Evolutionary conservation across 371 early-diverging fungal species (phyloP).

Genomic region (Mortierella sp.): DNA sequence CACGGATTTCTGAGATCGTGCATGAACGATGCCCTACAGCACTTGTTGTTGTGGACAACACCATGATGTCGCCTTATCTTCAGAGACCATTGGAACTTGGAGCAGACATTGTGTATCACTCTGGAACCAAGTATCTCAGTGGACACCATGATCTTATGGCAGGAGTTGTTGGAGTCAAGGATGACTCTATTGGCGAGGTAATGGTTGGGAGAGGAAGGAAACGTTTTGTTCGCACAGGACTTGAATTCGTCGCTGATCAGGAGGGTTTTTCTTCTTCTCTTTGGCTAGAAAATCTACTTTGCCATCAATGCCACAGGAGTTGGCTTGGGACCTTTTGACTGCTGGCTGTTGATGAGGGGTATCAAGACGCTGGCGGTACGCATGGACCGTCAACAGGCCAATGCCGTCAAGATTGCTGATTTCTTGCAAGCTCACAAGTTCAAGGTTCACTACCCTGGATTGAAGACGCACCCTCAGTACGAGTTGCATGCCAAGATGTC

Average conservation of each 20-base stretch:
- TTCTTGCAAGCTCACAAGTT: constrained; percentile 82
- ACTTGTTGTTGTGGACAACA: constrained; percentile 92
- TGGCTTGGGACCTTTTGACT: constrained; percentile 88
- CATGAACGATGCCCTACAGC: constrained; percentile 76
- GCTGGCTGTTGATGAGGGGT: constrained; percentile 87
- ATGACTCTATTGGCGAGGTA: constrained; percentile 77
- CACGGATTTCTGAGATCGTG: constrained; percentile 74
- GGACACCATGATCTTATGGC: constrained; percentile 97
- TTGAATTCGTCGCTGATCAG: too few species aligned
- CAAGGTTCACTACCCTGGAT: constrained; percentile 91
- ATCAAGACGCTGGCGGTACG: constrained; percentile 90
- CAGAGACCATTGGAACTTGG: constrained; percentile 88
- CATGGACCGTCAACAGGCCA: constrained; percentile 85
- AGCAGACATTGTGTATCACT: constrained; percentile 89
- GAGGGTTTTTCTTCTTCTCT: not conserved
- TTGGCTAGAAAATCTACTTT: constrained; percentile 72
- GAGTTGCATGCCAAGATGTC: constrained; percentile 83
- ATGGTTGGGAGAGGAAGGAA: too few species aligned
- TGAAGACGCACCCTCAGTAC: constrained; percentile 87
- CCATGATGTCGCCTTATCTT: constrained; percentile 94
- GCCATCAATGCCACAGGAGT: constrained; percentile 95
- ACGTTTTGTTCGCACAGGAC: too few species aligned
- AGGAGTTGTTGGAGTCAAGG: constrained; percentile 83
- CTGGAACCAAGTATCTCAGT: constrained; percentile 89
- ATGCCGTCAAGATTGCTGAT: constrained; percentile 80